Percentiles rank a stretch among this genome's conserved stretches.
Evolutionary conservation across 768 basidiomycete genomes (phyloP).

Genomic region (Tulasnella sp.): DNA sequence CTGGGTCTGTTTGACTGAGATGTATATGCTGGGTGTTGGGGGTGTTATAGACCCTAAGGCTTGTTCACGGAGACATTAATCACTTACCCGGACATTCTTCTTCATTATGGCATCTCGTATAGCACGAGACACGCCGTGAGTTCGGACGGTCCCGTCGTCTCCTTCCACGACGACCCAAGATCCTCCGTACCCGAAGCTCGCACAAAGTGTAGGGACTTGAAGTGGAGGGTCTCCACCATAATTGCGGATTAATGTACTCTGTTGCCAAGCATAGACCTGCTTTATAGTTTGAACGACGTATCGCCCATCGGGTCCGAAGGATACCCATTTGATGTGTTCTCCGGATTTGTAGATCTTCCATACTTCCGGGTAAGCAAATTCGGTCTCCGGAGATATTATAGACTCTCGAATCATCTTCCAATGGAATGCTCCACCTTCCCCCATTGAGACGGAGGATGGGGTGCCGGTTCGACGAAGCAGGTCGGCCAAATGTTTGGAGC

Average conservation of each 20-base stretch:
- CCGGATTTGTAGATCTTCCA: background rate
- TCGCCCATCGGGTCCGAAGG: background rate
- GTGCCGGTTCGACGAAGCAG: background rate
- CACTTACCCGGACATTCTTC: background rate
- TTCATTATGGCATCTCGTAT: background rate
- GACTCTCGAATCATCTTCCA: background rate
- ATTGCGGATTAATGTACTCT: background rate
- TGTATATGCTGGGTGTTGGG: background rate
- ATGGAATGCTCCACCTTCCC: background rate
- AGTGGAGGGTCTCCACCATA: background rate
- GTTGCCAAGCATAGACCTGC: background rate
- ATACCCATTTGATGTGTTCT: background rate
- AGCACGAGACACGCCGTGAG: background rate
- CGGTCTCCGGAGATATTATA: background rate
- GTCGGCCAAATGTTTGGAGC: background rate
- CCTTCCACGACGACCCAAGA: background rate
- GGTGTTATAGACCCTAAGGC: background rate
- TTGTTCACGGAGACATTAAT: background rate
- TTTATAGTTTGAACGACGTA: background rate
- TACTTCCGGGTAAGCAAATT: background rate
- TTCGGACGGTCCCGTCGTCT: background rate
- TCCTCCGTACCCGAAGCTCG: background rate
- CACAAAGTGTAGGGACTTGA: background rate
- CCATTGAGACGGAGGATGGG: background rate
- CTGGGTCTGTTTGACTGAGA: background rate